Conservation (phyloP, 78 protist genomes). For the Pigoraptor vietnamica region DNA sequence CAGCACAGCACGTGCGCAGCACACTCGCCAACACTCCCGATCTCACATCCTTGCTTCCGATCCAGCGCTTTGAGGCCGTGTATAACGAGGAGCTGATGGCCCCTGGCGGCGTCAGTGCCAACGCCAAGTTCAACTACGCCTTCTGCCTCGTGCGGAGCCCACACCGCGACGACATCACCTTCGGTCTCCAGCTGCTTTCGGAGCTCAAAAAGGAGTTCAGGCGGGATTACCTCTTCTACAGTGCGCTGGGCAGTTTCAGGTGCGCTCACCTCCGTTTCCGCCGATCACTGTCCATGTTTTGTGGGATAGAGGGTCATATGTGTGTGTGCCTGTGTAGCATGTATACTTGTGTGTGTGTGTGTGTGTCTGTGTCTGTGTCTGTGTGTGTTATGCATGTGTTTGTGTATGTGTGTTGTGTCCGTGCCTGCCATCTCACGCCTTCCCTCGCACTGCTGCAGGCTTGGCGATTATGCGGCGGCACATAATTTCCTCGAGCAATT, state of each 20-base stretch:
- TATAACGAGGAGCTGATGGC: background rate
- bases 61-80: background rate
- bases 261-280: too few species aligned
- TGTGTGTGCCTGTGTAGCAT: too few species aligned
- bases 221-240: background rate
- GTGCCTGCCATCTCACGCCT: too few species aligned
- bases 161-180: background rate
- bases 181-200: background rate
- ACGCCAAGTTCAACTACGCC: conserved; percentile 5
- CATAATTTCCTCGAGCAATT: background rate
- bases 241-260: background rate
- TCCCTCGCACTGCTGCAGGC: too few species aligned
- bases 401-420: too few species aligned
- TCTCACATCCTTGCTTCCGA: background rate
- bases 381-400: too few species aligned
- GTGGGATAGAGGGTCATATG: too few species aligned
- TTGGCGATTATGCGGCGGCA: background rate
- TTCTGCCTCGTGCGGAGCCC: background rate
- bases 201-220: background rate
- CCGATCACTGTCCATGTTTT: too few species aligned
- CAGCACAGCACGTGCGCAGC: too few species aligned
- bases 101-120: background rate
- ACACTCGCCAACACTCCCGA: background rate
- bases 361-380: too few species aligned
- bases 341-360: too few species aligned